Base-by-base conservation (phyloP, 441 rosid species). In the Croton laevigatus region DNA sequence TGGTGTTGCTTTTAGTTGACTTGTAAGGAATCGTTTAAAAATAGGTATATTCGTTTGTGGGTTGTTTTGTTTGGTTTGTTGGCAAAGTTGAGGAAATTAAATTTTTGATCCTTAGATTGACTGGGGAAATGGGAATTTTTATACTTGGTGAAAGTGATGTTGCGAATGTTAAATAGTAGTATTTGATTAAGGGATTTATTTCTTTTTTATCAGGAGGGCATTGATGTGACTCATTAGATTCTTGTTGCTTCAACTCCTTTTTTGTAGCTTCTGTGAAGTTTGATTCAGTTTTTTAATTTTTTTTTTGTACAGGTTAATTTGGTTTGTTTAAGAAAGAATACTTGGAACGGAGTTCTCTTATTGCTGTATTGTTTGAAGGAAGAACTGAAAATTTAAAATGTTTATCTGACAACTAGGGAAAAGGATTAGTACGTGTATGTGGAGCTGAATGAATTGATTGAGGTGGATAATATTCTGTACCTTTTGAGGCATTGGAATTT, bases 1-100 rank as follows among this genome's bases (percentile, higher is more conserved):
- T 44, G 17, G 32, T 60, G 74, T 6, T 75, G 54, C 1, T 10
- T 60, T 52, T 67, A 62, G 73, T 73, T 70, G 78, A 71, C 78
- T 73, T 11, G 14, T 16, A n/a, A 49, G 42, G 62, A 42, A 23
- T 61, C 57, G 46, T 52, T 49, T 16, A 5, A 59, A 6, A 59
- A 6, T 48, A 61, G 55, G 57, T 32, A 52, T 71, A 62, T 37
- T 20, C 42, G 1, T 65, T 62, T n/a, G 22, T 53, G 42, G 54
- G 23, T 61, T 23, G 16, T 45, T 63, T 22, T 70, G 49, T 38
- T 48, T 70, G 61, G 71, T 63, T 73, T 69, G 59, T 49, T 44
- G 27, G 60, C 65, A 65, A 48, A 58, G 54, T 37, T 23, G 38
- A 42, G 34, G 23, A 27, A 17, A 66, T 20, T 10, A 20, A 53